Conservation (phyloP, 2,329 filamentous ascomycete genomes). For the Aspergillus sp. region DNA sequence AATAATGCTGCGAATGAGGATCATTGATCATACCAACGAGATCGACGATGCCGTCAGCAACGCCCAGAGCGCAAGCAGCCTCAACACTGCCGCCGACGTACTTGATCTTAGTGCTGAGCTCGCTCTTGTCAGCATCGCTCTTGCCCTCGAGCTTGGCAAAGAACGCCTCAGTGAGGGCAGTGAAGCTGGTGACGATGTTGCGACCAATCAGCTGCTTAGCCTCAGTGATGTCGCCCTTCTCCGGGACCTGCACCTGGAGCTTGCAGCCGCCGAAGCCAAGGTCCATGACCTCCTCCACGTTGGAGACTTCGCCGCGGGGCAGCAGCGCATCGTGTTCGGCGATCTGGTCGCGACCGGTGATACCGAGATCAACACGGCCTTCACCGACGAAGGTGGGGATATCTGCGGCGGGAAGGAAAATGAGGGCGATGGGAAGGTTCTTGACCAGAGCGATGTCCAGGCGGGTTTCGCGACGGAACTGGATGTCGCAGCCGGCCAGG, state of each 20-base stretch:
- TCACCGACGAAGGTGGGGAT: constrained; percentile 98
- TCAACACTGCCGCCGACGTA: constrained; percentile 96
- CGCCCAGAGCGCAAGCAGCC: constrained; percentile 90
- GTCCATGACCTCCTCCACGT: constrained; percentile 84
- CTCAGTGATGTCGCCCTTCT: constrained; percentile 71
- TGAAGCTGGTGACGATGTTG: constrained; percentile 95
- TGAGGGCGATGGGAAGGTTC: constrained; percentile 90
- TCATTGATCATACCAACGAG: constrained; percentile 72
- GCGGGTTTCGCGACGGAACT: constrained; percentile 91
- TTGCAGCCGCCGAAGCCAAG: constrained; percentile 89
- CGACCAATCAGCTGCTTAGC: constrained; percentile 82
- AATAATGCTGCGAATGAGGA: not conserved
- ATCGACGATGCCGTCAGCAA: constrained; percentile 96
- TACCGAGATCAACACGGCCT: constrained; percentile 88
- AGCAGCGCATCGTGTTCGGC: constrained; percentile 76
- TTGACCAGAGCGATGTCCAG: constrained; percentile 98
- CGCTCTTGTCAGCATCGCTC: constrained; percentile 26
- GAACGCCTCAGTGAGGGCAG: constrained; percentile 77
- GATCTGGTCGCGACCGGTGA: constrained; percentile 91
- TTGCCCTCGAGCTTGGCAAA: constrained; percentile 73
- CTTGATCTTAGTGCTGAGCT: constrained; percentile 79
- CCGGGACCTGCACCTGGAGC: constrained; percentile 94
- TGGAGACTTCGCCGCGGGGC: constrained; percentile 45
- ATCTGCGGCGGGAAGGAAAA: constrained; percentile 95
- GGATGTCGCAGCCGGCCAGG: constrained; percentile 89